Conservation (phyloP, 176 grass and related monocot species). For the Phoenix dactylifera region DNA sequence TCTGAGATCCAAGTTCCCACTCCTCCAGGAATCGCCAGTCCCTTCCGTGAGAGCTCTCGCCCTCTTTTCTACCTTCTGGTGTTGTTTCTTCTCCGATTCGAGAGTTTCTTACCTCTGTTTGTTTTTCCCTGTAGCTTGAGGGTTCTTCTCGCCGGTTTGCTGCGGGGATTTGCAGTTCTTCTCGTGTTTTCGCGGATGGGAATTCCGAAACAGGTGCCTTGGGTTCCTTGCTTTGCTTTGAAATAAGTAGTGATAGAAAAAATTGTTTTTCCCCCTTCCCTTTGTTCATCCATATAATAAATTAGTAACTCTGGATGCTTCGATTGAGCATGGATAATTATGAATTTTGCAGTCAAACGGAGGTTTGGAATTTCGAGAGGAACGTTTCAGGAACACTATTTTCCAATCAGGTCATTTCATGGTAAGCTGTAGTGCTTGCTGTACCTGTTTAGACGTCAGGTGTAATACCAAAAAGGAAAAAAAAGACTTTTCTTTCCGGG, state of each 20-base stretch:
- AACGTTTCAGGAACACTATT: slow-evolving; percentile 1
- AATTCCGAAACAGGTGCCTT: slow-evolving; percentile 12
- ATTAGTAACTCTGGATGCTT: background rate
- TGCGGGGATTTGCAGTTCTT: slow-evolving; percentile 30
- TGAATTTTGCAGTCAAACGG: slow-evolving; percentile 18
- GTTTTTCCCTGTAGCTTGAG: slow-evolving; percentile 5
- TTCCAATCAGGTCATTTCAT: slow-evolving; percentile 28
- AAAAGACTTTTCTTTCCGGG: too few species aligned
- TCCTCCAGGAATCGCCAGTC: slow-evolving; percentile 12
- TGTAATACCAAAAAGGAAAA: too few species aligned
- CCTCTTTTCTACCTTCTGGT: background rate
- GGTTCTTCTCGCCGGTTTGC: slow-evolving; percentile 14
- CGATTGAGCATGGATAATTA: background rate
- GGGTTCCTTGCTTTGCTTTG: background rate
- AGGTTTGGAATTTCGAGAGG: slow-evolving; percentile 8
- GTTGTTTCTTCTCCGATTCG: background rate
- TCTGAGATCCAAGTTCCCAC: slow-evolving; percentile 8
- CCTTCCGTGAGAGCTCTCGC: slow-evolving; percentile 7
- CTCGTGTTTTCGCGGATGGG: slow-evolving; percentile 9
- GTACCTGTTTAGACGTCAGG: background rate
- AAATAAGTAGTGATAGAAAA: background rate
- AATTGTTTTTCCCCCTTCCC: too few species aligned
- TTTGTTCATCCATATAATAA: background rate
- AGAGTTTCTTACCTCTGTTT: background rate
- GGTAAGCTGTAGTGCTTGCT: slow-evolving; percentile 10